A percentile compares a stretch with the other conserved stretches of the same genome.
These are phyloP conservation scores for Chlamydomonas sp. DNA, from an alignment of 139 green algal species.

Conservation along the genomic window DNA sequence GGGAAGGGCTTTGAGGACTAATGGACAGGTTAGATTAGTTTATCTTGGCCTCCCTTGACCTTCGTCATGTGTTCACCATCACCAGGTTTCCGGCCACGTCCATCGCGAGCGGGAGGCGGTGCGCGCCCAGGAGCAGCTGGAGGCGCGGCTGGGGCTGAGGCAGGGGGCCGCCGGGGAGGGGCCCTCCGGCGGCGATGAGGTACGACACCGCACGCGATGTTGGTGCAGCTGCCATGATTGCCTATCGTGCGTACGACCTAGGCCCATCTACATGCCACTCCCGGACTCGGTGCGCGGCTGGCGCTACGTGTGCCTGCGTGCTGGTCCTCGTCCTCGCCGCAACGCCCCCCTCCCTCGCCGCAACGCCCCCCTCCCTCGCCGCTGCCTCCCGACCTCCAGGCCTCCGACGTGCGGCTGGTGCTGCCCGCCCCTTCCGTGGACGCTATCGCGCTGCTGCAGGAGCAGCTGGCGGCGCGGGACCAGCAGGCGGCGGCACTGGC, in stretches of 20 bases:
- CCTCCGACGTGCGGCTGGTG: slow-evolving; percentile 21
- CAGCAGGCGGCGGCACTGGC: neutral
- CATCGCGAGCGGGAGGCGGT: slow-evolving; percentile 4
- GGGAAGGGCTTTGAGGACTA: too few species aligned
- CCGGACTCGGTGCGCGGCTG: too few species aligned
- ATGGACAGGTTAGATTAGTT: too few species aligned
- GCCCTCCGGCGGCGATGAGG: too few species aligned
- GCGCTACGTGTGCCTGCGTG: too few species aligned
- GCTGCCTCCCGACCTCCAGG: neutral
- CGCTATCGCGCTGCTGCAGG: slow-evolving; percentile 5
- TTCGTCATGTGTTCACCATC: neutral
- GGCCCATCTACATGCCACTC: too few species aligned
- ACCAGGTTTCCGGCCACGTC: slow-evolving; percentile 23
- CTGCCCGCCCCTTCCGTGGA: neutral
- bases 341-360: neutral
- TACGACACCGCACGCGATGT: neutral
- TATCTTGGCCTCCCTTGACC: too few species aligned
- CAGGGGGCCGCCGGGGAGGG: neutral
- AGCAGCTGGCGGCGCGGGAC: slow-evolving; percentile 30
- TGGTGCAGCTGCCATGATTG: too few species aligned
- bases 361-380: neutral
- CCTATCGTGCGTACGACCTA: too few species aligned
- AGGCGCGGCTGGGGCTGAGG: slow-evolving; percentile 1
- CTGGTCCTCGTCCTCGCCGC: too few species aligned
- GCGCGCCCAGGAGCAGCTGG: neutral